Percentiles rank a stretch among this genome's conserved stretches.
phyloP scores from a whole-genome alignment of 371 early-diverging fungal species.

The Syncephalastrum contaminatum region DNA sequence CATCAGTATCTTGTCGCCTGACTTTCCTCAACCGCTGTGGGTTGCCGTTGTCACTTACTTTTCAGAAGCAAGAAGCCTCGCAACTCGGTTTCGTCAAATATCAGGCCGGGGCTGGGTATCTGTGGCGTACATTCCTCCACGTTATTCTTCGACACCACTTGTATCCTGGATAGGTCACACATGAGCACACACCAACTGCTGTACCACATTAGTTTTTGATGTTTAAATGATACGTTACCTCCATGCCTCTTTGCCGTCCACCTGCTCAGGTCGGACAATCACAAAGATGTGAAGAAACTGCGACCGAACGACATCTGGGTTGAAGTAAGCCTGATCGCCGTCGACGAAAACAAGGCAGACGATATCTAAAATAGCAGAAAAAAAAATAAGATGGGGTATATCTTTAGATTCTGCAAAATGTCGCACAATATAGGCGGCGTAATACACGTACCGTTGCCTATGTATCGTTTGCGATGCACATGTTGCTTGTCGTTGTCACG shows the following conservation, averaged over 20 bases:
- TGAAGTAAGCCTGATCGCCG: conserved; percentile 47
- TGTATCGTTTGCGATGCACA: conserved; percentile 80
- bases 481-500: conserved; percentile 71
- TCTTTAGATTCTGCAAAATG: too few relatives aligned
- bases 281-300: conserved; percentile 78
- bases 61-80: conserved; percentile 64
- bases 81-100: conserved; percentile 45
- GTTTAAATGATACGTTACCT: conserved; percentile 19
- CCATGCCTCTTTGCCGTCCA: conserved; percentile 40
- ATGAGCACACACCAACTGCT: not conserved
- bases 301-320: conserved; percentile 61
- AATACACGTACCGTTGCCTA: conserved; percentile 69
- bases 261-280: conserved; percentile 50
- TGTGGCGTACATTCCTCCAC: conserved; percentile 66
- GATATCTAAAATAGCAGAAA: conserved; percentile 51
- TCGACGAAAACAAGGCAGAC: conserved; percentile 75
- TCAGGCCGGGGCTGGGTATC: conserved; percentile 64
- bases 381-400: not conserved
- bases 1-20: too few relatives aligned
- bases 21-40: too few relatives aligned
- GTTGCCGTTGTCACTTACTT: conserved; percentile 23
- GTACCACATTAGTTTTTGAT: not conserved
- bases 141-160: conserved; percentile 54
- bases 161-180: conserved; percentile 32
- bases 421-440: too few relatives aligned